Conservation (phyloP, 1,284 basidiomycete species). For the Cutaneotrichosporon cyanovorans region DNA sequence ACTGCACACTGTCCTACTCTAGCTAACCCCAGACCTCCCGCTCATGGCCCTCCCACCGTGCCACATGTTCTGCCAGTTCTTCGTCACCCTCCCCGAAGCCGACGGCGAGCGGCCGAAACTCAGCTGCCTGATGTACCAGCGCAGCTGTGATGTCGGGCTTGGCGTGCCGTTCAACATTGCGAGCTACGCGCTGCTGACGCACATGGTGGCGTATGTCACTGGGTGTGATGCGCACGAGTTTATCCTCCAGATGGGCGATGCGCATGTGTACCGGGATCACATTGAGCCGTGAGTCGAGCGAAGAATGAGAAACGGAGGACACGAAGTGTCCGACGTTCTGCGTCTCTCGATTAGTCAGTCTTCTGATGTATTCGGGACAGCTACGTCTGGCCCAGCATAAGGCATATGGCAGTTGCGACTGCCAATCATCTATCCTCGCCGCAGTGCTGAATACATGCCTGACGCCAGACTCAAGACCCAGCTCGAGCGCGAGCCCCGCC, state of each 20-base stretch:
- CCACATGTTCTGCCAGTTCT: conserved; percentile 98
- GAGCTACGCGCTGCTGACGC: conserved; percentile 89
- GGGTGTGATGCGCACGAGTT: conserved; percentile 79
- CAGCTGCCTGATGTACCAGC: conserved; percentile 95
- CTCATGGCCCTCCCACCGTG: conserved; percentile 96
- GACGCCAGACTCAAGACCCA: conserved; percentile 59
- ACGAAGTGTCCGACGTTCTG: too few species aligned
- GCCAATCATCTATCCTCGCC: too few species aligned
- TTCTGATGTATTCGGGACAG: too few species aligned
- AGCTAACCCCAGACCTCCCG: conserved; percentile 60
- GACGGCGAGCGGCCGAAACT: conserved; percentile 56
- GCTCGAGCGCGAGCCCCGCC: conserved; percentile 65
- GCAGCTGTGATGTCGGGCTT: conserved; percentile 91
- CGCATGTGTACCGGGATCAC: conserved; percentile 93
- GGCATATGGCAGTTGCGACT: too few species aligned
- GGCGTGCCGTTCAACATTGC: conserved; percentile 99
- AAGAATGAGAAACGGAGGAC: too few species aligned
- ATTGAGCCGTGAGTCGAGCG: conserved; percentile 56
- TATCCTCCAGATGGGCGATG: conserved; percentile 88
- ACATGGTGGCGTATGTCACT: conserved; percentile 92
- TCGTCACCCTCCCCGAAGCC: conserved; percentile 68
- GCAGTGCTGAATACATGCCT: background rate
- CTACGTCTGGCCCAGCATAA: too few species aligned
- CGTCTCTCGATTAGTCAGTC: too few species aligned
- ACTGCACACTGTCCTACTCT: background rate